These are phyloP conservation scores for Camelina hispida DNA, from an alignment of 345 rosid genomes.

Conservation along the genomic window DNA sequence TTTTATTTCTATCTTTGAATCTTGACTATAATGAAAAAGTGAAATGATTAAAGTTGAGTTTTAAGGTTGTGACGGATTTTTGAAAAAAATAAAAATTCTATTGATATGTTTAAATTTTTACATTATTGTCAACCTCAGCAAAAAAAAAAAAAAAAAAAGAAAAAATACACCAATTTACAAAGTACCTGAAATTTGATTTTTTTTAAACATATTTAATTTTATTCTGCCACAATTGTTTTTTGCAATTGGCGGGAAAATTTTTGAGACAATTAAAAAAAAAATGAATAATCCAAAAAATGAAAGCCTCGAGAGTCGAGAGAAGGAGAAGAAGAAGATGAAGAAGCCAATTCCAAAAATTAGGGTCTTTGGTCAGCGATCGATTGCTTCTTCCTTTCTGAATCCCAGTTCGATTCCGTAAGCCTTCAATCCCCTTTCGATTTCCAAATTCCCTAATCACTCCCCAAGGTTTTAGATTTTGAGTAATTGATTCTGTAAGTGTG, in stretches of 20 bases:
- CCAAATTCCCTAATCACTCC: neutral
- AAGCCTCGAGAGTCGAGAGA: too few relatives aligned
- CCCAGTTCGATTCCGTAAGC: constrained; percentile 56
- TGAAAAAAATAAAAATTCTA: too few relatives aligned
- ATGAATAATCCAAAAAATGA: neutral
- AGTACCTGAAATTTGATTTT: too few relatives aligned
- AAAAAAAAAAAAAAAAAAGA: too few relatives aligned
- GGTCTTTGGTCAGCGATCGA: constrained; percentile 68
- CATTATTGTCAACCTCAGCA: too few relatives aligned
- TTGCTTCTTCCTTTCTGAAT: constrained; percentile 50
- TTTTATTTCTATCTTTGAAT: neutral
- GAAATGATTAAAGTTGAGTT: neutral
- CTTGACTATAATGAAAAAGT: neutral
- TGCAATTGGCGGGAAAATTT: constrained; percentile 37
- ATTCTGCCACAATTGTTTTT: neutral
- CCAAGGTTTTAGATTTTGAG: constrained; percentile 2
- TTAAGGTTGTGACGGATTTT: neutral
- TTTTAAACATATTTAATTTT: too few relatives aligned
- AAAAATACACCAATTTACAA: too few relatives aligned
- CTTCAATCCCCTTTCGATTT: neutral
- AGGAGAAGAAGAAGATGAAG: constrained; percentile 40
- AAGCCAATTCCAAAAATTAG: constrained; percentile 50
- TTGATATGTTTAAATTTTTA: neutral
- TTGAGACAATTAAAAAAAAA: neutral
- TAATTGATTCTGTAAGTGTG: neutral